These are phyloP conservation scores for Aspergillus fructus DNA, from an alignment of 2,329 filamentous ascomycete species.

Conservation along the genomic window DNA sequence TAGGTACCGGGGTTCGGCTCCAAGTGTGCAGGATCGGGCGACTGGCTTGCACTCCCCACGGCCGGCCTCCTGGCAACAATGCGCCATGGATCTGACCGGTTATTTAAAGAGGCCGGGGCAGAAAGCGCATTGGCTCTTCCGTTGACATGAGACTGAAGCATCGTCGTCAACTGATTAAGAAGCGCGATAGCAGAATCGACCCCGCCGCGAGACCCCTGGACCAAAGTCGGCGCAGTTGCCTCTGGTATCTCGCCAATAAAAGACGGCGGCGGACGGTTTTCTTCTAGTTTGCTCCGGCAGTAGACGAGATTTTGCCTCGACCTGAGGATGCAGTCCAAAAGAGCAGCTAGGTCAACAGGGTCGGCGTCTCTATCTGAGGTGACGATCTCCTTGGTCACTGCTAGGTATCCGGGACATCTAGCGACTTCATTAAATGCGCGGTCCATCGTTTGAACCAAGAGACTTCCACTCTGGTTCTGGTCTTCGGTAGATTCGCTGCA, in stretches of 20 bases:
- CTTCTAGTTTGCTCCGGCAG: neutral
- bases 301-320: neutral
- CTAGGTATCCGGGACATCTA: conserved; percentile 13
- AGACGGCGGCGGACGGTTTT: neutral
- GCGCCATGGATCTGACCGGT: neutral
- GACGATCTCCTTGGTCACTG: neutral
- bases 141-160: neutral
- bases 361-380: neutral
- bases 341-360: neutral
- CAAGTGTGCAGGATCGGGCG: neutral
- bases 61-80: neutral
- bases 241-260: neutral
- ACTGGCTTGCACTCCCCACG: neutral
- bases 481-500: neutral
- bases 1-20: neutral
- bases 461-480: neutral
- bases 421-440: conserved; percentile 12
- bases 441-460: conserved; percentile 4
- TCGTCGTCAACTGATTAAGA: neutral
- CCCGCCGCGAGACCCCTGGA: neutral
- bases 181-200: conserved; percentile 2
- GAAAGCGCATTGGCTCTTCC: neutral
- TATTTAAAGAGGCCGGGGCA: neutral
- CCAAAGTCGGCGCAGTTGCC: neutral
- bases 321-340: neutral